phyloP scores from a whole-genome alignment of 179 eudicot species.

The Amaranthus tricolor region DNA sequence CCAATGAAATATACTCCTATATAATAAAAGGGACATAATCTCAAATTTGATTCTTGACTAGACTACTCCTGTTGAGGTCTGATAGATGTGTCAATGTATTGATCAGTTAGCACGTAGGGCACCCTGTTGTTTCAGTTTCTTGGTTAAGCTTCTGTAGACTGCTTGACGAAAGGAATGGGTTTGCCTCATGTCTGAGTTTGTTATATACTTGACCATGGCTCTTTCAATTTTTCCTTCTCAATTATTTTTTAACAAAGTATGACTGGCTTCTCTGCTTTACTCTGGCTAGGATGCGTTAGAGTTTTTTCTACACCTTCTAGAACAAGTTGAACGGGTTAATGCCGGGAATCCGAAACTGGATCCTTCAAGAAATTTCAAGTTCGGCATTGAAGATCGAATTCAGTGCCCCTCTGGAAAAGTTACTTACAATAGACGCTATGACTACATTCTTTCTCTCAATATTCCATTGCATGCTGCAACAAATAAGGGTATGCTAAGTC shows the following conservation, averaged over 20 bases:
- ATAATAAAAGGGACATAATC: background rate
- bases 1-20: background rate
- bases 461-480: constrained; percentile 81
- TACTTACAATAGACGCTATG: constrained; percentile 75
- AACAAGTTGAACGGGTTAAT: constrained; percentile 89
- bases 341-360: constrained; percentile 59
- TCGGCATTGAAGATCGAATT: constrained; percentile 94
- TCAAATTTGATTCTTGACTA: background rate
- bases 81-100: background rate
- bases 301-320: constrained; percentile 89
- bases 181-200: background rate
- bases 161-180: background rate
- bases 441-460: constrained; percentile 82
- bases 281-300: constrained; percentile 83
- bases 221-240: background rate
- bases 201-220: background rate
- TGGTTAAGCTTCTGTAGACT: constrained; percentile 6
- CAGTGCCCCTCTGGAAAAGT: constrained; percentile 94
- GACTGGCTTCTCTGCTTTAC: constrained; percentile 17
- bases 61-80: background rate
- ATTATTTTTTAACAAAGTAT: background rate
- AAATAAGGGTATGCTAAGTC: constrained; percentile 59
- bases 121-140: background rate
- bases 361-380: constrained; percentile 90
- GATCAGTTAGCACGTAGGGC: background rate